Conservation (phyloP, 1,139 yeast genomes). For the Suhomyces maxii region DNA sequence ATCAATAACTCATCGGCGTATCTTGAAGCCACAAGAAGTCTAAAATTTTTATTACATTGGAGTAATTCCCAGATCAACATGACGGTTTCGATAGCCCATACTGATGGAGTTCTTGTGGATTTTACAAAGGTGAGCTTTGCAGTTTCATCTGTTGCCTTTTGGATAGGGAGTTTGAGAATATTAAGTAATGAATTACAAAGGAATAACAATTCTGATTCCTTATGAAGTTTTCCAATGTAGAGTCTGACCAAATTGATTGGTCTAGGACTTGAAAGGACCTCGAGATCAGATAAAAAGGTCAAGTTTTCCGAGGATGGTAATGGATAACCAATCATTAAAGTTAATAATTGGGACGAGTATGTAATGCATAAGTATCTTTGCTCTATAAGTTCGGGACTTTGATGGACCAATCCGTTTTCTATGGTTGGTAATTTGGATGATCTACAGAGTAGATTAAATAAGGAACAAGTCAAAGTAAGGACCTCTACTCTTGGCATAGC, state of each 20-base stretch:
- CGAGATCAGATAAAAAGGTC: slow-evolving; percentile 39
- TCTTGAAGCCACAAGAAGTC: slow-evolving; percentile 46
- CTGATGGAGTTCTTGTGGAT: slow-evolving; percentile 32
- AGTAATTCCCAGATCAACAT: slow-evolving; percentile 74
- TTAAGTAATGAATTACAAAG: slow-evolving; percentile 47
- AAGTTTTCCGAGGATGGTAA: slow-evolving; percentile 51
- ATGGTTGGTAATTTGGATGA: slow-evolving; percentile 26
- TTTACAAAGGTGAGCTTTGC: slow-evolving; percentile 19
- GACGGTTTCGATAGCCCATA: slow-evolving; percentile 56
- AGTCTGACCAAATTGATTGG: slow-evolving; percentile 52
- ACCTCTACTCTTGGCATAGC: slow-evolving; percentile 48
- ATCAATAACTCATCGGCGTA: slow-evolving; percentile 57
- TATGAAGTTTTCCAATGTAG: slow-evolving; percentile 53
- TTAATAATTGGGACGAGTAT: slow-evolving; percentile 60
- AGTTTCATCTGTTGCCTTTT: slow-evolving; percentile 18
- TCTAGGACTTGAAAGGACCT: slow-evolving; percentile 20
- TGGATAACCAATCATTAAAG: slow-evolving; percentile 64
- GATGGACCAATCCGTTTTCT: slow-evolving; percentile 36
- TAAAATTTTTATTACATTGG: slow-evolving; percentile 65
- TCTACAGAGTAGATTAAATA: slow-evolving; percentile 60
- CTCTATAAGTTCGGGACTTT: slow-evolving; percentile 36
- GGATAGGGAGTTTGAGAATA: slow-evolving; percentile 48
- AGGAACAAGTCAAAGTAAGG: slow-evolving; percentile 63
- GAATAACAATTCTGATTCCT: slow-evolving; percentile 52
- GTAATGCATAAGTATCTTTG: slow-evolving; percentile 56